Percentiles rank a stretch among this genome's conserved stretches.
Evolutionary conservation across 1,139 yeast species (phyloP).

Genomic region (Scheffersomyces quercinus): DNA sequence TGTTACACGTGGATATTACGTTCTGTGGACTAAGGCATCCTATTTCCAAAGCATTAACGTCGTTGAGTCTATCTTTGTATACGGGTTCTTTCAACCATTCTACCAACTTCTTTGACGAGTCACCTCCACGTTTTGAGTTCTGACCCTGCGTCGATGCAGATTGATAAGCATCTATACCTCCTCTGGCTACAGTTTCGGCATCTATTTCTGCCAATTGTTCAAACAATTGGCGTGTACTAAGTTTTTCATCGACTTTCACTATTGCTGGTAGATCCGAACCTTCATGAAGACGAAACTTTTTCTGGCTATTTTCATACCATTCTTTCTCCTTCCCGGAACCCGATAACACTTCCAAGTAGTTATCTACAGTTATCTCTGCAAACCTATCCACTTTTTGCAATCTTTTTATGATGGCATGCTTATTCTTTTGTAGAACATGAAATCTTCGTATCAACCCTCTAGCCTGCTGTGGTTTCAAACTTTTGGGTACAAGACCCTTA

Average conservation of each 20-base stretch:
- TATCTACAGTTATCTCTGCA: constrained; percentile 23
- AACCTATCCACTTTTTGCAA: constrained; percentile 15
- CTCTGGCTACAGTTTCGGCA: constrained; percentile 58
- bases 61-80: constrained; percentile 12
- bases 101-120: constrained; percentile 74
- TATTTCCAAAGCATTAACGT: constrained; percentile 64
- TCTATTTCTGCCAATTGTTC: constrained; percentile 53
- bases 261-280: neutral
- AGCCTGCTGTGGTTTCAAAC: constrained; percentile 65
- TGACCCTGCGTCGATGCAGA: constrained; percentile 90
- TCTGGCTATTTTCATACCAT: too few species aligned
- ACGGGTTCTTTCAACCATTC: constrained; percentile 55
- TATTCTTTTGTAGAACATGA: constrained; percentile 60
- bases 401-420: constrained; percentile 35
- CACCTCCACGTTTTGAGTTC: constrained; percentile 77
- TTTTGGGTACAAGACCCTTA: constrained; percentile 21
- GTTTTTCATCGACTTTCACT: neutral
- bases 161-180: constrained; percentile 77
- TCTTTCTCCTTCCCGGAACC: too few species aligned
- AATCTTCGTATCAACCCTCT: constrained; percentile 67
- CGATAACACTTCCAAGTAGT: constrained; percentile 16
- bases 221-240: constrained; percentile 16
- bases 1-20: constrained; percentile 58
- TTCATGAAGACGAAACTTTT: too few species aligned
- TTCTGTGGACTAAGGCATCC: constrained; percentile 77